Percentiles rank a stretch among this genome's conserved stretches.
phyloP scores from a whole-genome alignment of 1,139 yeast species.

The Lodderomyces orthopsilosis region DNA sequence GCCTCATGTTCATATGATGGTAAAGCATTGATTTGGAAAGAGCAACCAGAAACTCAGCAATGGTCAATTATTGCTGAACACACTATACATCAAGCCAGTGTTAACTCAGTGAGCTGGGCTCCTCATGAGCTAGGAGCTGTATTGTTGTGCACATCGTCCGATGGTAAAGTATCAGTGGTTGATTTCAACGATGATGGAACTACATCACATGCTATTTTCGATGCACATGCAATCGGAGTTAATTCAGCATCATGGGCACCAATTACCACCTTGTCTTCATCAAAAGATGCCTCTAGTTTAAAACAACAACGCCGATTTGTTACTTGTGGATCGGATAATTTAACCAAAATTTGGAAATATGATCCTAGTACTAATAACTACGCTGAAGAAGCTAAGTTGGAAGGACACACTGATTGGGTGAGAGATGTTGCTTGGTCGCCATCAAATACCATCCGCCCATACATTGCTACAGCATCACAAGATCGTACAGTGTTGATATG shows the following conservation, averaged over 20 bases:
- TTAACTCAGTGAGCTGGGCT: constrained; percentile 94
- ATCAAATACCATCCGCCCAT: constrained; percentile 77
- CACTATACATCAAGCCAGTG: constrained; percentile 87
- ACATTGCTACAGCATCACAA: constrained; percentile 97
- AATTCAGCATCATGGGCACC: constrained; percentile 98
- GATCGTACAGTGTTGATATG: constrained; percentile 93
- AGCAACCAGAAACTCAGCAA: constrained; percentile 69
- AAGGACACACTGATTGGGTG: constrained; percentile 97
- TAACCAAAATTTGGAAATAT: constrained; percentile 86
- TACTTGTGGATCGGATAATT: constrained; percentile 93
- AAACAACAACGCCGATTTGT: constrained; percentile 60
- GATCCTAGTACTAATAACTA: constrained; percentile 58
- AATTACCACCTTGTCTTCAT: constrained; percentile 26
- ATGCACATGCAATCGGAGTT: constrained; percentile 91
- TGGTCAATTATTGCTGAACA: constrained; percentile 92
- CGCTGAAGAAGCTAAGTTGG: constrained; percentile 69
- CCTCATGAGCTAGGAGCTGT: constrained; percentile 97
- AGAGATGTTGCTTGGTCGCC: constrained; percentile 99
- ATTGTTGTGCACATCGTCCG: constrained; percentile 86
- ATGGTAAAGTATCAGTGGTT: constrained; percentile 86
- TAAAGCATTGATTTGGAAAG: constrained; percentile 91
- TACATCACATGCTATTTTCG: constrained; percentile 59
- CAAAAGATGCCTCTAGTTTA: constrained; percentile 32
- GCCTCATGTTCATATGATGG: constrained; percentile 98
- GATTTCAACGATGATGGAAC: constrained; percentile 92